Percentiles rank a stretch among this genome's conserved stretches.
Evolutionary conservation across 495 filamentous ascomycete genomes (phyloP).

Genomic region (Hypoxylon subgilvum): DNA sequence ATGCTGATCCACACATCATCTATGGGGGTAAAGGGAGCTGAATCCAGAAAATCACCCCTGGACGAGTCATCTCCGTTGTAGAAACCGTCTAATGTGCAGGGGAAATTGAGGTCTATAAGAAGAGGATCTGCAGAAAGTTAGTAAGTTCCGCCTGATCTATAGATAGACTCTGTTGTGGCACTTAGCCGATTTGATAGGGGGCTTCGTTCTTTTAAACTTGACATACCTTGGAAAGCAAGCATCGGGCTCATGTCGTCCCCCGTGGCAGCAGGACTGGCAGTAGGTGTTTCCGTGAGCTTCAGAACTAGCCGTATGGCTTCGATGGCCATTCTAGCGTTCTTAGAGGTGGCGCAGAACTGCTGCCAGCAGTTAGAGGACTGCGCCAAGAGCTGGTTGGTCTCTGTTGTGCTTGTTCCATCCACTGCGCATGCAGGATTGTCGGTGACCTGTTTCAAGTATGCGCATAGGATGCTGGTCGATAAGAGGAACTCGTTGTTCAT

Average conservation of each 20-base stretch:
- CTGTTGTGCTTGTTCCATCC: conserved; percentile 9
- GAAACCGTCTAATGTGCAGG: conserved; percentile 19
- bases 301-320: conserved; percentile 28
- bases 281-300: conserved; percentile 6
- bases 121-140: conserved; percentile 24
- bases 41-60: conserved; percentile 9
- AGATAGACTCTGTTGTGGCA: neutral
- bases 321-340: conserved; percentile 28
- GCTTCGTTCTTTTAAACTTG: neutral
- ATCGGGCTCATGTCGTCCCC: conserved; percentile 19
- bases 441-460: conserved; percentile 38
- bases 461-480: conserved; percentile 48
- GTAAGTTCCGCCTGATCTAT: neutral
- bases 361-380: conserved; percentile 28
- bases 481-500: conserved; percentile 47
- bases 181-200: neutral
- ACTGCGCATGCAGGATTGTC: conserved; percentile 7
- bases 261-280: neutral
- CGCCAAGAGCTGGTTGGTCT: conserved; percentile 23
- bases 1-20: conserved; percentile 25
- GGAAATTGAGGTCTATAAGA: conserved; percentile 28
- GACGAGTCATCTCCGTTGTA: conserved; percentile 17
- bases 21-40: neutral
- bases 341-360: conserved; percentile 24
- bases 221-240: conserved; percentile 31